Base-by-base conservation (phyloP, 352 stramenopile species). In the Albugo candida region DNA sequence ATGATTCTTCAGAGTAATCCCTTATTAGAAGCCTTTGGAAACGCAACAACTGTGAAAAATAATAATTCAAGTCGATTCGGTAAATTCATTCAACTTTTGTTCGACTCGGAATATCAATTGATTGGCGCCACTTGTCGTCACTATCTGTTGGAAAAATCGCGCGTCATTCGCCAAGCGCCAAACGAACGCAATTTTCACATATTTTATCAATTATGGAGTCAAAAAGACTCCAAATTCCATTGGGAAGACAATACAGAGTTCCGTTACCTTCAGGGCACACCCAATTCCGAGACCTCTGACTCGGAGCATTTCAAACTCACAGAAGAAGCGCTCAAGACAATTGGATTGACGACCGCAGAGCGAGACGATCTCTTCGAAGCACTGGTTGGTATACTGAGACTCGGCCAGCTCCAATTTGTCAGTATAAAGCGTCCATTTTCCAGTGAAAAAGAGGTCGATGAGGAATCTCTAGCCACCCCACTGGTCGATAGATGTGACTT, bases 101-200 rank as follows among this genome's bases (percentile, higher is more conserved):
- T 97, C 62, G 83, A 95, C 53, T 59, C 48, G 34, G 69, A 92
- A 39, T 73, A 80, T 35, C 79, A 67, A 48, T 65, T 96, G n/a
- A 60, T 94, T 12, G 86, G 84, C 24, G 85, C 83, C 11, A 79
- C 83, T 49, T 92, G 78, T 52, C 71, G 76, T 12, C 73, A 96
- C 39, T 99, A 98, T 63, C 63, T 99, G 41, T 67, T 99, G 2
- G 94, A 99, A 60, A 98, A 98, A 59, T 94, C 92, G 1, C 85
- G 94, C 13, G 78, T 98, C 5, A 69, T 97, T 5, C 62, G 70
- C 16, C 92, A 97, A 53, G 69, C 72, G 1, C 20, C 60, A 0
- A 77, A 84, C 1, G 95, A 99, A 61, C 71, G 95, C 31, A 99
- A 98, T 59, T 99, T 97, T 74, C 94, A 99, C 64, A 95, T 98